Evolutionary conservation across 2,329 filamentous ascomycete species (phyloP).

Genomic region (Fusarium coffeatum): DNA sequence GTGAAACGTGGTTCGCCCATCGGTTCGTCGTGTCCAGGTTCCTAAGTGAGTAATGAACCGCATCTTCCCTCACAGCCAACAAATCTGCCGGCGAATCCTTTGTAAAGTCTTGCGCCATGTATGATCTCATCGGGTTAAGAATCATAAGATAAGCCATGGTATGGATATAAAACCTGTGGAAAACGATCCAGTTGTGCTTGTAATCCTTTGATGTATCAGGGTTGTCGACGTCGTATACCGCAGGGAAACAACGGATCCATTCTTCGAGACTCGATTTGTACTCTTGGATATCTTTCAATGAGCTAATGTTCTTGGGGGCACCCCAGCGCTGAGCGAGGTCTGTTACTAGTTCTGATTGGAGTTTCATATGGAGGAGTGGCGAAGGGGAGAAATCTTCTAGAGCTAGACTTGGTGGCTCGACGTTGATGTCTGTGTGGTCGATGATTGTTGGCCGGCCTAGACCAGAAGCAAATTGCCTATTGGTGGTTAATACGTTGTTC

Average conservation of each 20-base stretch:
- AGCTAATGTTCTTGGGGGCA: slow-evolving; percentile 44
- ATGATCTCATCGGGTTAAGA: slow-evolving; percentile 59
- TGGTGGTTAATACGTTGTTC: not conserved
- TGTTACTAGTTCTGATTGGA: slow-evolving; percentile 51
- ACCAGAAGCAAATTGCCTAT: slow-evolving; percentile 52
- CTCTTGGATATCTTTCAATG: slow-evolving; percentile 46
- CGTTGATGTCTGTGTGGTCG: slow-evolving; percentile 49
- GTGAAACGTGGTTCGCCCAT: slow-evolving; percentile 58
- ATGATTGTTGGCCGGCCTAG: slow-evolving; percentile 51
- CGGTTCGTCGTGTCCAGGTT: slow-evolving; percentile 54
- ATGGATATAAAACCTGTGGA: slow-evolving; percentile 60
- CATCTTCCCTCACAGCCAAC: slow-evolving; percentile 52
- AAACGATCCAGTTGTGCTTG: slow-evolving; percentile 54
- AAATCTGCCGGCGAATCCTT: slow-evolving; percentile 48
- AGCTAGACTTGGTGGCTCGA: slow-evolving; percentile 49
- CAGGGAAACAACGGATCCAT: slow-evolving; percentile 57
- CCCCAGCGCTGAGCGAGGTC: slow-evolving; percentile 47
- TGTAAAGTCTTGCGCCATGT: slow-evolving; percentile 54
- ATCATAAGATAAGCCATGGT: slow-evolving; percentile 59
- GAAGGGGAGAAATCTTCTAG: slow-evolving; percentile 50
- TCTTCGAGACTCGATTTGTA: slow-evolving; percentile 51
- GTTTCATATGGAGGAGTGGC: slow-evolving; percentile 51
- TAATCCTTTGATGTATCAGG: slow-evolving; percentile 57
- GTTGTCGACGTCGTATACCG: slow-evolving; percentile 52
- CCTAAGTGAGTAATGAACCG: slow-evolving; percentile 57